Conservation (phyloP, 2,329 filamentous ascomycete species). For the Gyromitra esculenta region DNA sequence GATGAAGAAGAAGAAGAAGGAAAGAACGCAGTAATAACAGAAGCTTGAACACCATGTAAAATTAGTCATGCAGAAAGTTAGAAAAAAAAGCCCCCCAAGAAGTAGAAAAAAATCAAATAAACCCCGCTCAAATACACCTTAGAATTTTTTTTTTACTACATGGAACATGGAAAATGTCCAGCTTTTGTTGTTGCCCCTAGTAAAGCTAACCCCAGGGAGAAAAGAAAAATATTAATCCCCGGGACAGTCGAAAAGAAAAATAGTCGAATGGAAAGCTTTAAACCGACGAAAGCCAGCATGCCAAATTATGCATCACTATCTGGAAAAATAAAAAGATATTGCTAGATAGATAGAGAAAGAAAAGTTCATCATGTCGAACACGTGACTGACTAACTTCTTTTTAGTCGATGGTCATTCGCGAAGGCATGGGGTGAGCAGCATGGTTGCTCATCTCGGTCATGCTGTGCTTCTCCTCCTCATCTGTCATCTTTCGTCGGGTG, state of each 20-base stretch:
- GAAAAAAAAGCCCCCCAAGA: conserved; percentile 43
- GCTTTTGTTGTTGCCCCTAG: conserved; percentile 14
- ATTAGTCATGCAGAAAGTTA: conserved; percentile 48
- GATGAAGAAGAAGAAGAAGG: conserved; percentile 39
- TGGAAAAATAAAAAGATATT: conserved; percentile 33
- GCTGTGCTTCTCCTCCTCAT: conserved; percentile 65
- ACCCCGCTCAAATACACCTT: conserved; percentile 51
- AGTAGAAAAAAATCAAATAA: conserved; percentile 42
- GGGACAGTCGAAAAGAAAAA: conserved; percentile 28
- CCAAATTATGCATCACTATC: conserved; percentile 45
- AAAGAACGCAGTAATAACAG: conserved; percentile 42
- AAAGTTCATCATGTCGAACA: conserved; percentile 19
- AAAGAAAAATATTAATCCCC: conserved; percentile 9
- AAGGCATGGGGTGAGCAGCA: conserved; percentile 62
- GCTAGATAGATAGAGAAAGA: conserved; percentile 30
- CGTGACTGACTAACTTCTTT: conserved; percentile 14
- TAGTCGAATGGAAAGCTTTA: conserved; percentile 30
- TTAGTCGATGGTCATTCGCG: conserved; percentile 66
- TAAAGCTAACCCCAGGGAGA: conserved; percentile 29
- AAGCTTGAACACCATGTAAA: conserved; percentile 51
- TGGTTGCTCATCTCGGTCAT: conserved; percentile 65
- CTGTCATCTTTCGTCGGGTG: conserved; percentile 66
- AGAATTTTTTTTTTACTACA: conserved; percentile 47
- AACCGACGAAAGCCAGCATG: conserved; percentile 38
- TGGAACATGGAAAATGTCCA: conserved; percentile 41